These are phyloP conservation scores for Corrigiola litoralis DNA, from an alignment of 179 eudicot genomes.

Conservation along the genomic window DNA sequence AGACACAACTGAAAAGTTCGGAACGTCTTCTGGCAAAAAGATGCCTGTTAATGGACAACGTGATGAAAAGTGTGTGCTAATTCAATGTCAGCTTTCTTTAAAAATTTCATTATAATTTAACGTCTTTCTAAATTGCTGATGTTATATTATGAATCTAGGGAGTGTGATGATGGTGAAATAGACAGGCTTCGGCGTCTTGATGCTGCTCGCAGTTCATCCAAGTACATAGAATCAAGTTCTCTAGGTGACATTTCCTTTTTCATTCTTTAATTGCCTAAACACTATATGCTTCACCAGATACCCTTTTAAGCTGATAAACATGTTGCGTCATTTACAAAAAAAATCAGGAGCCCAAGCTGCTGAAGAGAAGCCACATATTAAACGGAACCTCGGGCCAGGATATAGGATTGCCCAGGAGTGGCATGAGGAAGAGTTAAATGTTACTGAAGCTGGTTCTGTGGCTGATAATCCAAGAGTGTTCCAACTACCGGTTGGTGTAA, in stretches of 20 bases:
- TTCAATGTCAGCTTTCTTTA: constrained; percentile 24
- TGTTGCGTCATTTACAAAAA: not conserved
- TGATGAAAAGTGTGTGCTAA: constrained; percentile 27
- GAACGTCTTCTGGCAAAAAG: constrained; percentile 34
- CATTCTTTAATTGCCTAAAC: not conserved
- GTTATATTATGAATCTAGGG: constrained; percentile 26
- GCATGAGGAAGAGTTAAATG: constrained; percentile 34
- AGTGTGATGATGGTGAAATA: constrained; percentile 27
- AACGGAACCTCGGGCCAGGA: constrained; percentile 41
- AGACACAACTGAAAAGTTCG: constrained; percentile 31
- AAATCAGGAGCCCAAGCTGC: constrained; percentile 41
- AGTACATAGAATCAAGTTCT: constrained; percentile 23
- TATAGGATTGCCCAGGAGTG: constrained; percentile 29
- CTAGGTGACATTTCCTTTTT: constrained; percentile 41
- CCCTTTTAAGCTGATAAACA: not conserved
- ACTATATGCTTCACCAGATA: not conserved
- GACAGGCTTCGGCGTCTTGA: constrained; percentile 28
- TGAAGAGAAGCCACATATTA: constrained; percentile 42
- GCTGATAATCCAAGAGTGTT: constrained; percentile 46
- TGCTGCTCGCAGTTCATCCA: constrained; percentile 21
- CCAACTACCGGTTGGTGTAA: constrained; percentile 86
- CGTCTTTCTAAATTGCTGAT: not conserved
- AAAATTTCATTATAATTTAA: not conserved
- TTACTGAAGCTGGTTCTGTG: constrained; percentile 28
- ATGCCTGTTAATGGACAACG: constrained; percentile 22